Conservation (phyloP, 2,329 filamentous ascomycete genomes). For the Monilinia vaccinii-corymbosi region DNA sequence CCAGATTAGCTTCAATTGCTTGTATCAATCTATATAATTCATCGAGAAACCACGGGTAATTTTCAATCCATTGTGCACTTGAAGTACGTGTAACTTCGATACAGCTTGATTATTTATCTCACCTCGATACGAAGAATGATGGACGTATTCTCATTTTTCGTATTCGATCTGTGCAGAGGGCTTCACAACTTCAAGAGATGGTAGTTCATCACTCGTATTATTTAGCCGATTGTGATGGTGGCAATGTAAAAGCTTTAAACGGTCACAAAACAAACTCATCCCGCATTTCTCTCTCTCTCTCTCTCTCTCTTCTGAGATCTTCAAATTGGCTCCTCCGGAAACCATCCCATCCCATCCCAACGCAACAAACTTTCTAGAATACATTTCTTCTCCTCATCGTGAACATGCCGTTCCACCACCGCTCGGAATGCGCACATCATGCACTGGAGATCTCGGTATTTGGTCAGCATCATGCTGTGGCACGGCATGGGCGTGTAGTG, state of each 20-base stretch:
- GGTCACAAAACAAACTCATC: too few species aligned
- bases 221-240: not conserved
- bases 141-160: not conserved
- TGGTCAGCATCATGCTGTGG: not conserved
- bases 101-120: not conserved
- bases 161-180: not conserved
- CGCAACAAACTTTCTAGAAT: not conserved
- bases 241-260: not conserved
- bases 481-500: not conserved
- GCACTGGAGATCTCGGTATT: not conserved
- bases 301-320: not conserved
- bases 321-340: too few species aligned
- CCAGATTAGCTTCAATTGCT: not conserved
- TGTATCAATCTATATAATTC: not conserved
- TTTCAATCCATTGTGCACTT: not conserved
- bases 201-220: not conserved
- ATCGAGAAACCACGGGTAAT: not conserved
- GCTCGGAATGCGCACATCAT: not conserved
- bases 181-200: not conserved
- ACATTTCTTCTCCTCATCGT: not conserved
- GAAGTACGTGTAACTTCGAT: not conserved
- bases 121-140: not conserved
- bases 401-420: not conserved
- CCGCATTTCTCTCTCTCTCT: too few species aligned
- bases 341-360: too few species aligned